Conservation (phyloP, 2,329 filamentous ascomycete genomes). For the Dactylellina parvicollis region DNA sequence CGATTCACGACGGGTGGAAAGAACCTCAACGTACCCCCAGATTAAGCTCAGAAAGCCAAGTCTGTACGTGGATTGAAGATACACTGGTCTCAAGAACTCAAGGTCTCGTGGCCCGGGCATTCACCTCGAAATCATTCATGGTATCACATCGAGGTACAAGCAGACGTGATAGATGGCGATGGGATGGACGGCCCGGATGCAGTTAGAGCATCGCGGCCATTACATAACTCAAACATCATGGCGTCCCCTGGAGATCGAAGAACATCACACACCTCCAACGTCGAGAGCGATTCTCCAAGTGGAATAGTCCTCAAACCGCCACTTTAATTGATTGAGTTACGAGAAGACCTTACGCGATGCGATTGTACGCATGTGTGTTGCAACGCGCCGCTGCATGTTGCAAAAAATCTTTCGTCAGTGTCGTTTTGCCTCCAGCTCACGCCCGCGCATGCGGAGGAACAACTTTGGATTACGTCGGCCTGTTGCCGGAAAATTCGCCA, state of each 20-base stretch:
- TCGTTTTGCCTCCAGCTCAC: conserved; percentile 18
- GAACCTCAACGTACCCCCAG: not conserved
- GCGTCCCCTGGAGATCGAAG: conserved; percentile 11
- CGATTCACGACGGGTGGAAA: not conserved
- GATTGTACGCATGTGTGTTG: conserved; percentile 3
- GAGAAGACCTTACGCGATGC: conserved; percentile 32
- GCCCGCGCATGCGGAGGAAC: not conserved
- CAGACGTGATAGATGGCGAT: not conserved
- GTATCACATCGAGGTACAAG: not conserved
- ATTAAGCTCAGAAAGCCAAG: not conserved
- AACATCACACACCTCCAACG: not conserved
- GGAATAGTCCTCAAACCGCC: not conserved
- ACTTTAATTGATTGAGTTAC: conserved; percentile 24
- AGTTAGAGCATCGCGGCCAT: conserved; percentile 25
- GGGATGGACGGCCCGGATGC: conserved; percentile 24
- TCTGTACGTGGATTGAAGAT: too few species aligned
- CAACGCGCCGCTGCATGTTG: conserved; percentile 14
- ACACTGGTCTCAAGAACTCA: not conserved
- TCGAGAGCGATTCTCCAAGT: not conserved
- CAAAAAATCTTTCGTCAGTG: conserved; percentile 21
- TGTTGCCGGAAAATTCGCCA: conserved; percentile 39
- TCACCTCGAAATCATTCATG: not conserved
- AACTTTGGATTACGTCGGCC: conserved; percentile 19
- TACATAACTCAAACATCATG: conserved; percentile 35
- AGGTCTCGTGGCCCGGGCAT: not conserved